phyloP scores from a whole-genome alignment of 345 rosid genomes.

The Rhodomyrtus tomentosa region DNA sequence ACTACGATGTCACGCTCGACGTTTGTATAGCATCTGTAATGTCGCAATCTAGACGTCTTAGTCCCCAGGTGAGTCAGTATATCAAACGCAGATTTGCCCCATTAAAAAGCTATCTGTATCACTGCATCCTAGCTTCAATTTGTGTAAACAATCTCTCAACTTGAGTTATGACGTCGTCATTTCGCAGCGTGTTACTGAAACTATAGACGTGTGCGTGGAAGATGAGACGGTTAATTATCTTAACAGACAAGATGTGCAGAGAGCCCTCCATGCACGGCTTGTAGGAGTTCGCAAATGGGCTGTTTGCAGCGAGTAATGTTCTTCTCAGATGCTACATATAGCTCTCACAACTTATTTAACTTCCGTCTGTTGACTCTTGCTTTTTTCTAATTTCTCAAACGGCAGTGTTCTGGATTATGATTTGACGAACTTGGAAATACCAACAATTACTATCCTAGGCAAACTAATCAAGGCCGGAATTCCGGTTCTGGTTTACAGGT shows the following conservation, averaged over 20 bases:
- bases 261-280: conserved; percentile 83
- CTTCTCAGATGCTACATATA: not conserved
- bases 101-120: not conserved
- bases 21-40: conserved; percentile 74
- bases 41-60: conserved; percentile 64
- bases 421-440: conserved; percentile 64
- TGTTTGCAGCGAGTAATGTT: conserved; percentile 83
- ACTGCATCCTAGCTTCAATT: not conserved
- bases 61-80: conserved; percentile 40
- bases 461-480: conserved; percentile 60
- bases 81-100: not conserved
- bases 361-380: not conserved
- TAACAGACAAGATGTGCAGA: conserved; percentile 82
- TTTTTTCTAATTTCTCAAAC: not conserved
- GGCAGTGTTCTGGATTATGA: conserved; percentile 77
- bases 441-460: conserved; percentile 59
- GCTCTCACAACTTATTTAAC: not conserved
- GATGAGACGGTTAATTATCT: conserved; percentile 88
- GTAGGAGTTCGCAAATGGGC: conserved; percentile 72
- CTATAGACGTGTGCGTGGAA: conserved; percentile 86
- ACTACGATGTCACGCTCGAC: conserved; percentile 93
- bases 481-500: conserved; percentile 88
- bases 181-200: conserved; percentile 61
- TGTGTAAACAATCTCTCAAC: not conserved
- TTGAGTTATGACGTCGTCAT: not conserved